Percentiles rank a stretch among this genome's conserved stretches.
Conservation (phyloP, 805 yeast species). For the Metschnikowia picachoensis region DNA sequence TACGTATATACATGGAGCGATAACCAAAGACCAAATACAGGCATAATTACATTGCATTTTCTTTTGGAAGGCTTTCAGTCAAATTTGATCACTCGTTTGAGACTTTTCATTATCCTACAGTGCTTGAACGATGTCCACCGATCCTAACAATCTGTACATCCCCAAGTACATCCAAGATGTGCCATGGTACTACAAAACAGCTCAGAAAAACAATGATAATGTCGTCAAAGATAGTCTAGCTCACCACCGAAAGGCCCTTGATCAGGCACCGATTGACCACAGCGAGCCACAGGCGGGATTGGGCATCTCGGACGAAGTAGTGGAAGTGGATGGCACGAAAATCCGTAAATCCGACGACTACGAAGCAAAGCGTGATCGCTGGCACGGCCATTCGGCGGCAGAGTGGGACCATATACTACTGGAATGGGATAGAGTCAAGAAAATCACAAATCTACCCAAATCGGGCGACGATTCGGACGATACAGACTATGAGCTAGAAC, state of each 20-base stretch:
- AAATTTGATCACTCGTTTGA: too few relatives aligned
- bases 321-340: constrained; percentile 11
- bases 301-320: constrained; percentile 50
- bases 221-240: constrained; percentile 41
- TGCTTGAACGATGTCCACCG: not conserved
- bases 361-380: constrained; percentile 73
- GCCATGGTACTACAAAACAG: constrained; percentile 37
- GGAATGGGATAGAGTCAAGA: constrained; percentile 39
- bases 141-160: constrained; percentile 22
- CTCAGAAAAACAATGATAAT: not conserved
- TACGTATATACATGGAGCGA: too few relatives aligned
- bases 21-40: too few relatives aligned
- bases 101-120: too few relatives aligned
- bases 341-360: constrained; percentile 39
- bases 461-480: constrained; percentile 28
- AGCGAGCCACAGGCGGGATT: constrained; percentile 51
- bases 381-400: constrained; percentile 71
- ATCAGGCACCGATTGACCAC: constrained; percentile 37
- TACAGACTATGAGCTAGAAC: constrained; percentile 39
- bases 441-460: constrained; percentile 1
- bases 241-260: constrained; percentile 51
- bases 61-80: too few relatives aligned
- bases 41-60: too few relatives aligned
- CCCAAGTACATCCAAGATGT: constrained; percentile 37
- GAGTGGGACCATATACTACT: constrained; percentile 54